phyloP scores from a whole-genome alignment of 2,329 filamentous ascomycete species.

The Aciculosporium take region DNA sequence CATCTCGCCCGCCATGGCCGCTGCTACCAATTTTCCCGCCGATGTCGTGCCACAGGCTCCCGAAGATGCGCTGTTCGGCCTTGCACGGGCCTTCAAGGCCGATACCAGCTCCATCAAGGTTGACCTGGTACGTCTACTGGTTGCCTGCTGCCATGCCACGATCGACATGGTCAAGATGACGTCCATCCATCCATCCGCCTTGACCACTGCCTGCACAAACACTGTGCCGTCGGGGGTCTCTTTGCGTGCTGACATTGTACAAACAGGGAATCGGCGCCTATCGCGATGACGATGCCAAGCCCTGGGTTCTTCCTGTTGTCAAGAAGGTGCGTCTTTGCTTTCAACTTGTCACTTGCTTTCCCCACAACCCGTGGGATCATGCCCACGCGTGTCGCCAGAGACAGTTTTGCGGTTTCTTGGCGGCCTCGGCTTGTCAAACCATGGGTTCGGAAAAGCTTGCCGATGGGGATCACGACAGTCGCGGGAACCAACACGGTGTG shows the following conservation, averaged over 20 bases:
- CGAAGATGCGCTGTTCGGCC: slow-evolving; percentile 86
- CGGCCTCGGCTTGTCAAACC: not conserved
- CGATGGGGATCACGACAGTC: not conserved
- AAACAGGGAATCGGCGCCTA: slow-evolving; percentile 71
- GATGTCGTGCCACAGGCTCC: slow-evolving; percentile 76
- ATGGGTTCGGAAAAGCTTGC: not conserved
- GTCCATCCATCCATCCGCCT: not conserved
- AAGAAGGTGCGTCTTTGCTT: slow-evolving; percentile 55
- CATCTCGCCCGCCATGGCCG: slow-evolving; percentile 45
- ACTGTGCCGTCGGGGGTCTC: not conserved
- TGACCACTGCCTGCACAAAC: not conserved
- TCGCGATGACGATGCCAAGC: slow-evolving; percentile 87
- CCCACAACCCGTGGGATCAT: not conserved
- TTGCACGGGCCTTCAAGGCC: slow-evolving; percentile 76
- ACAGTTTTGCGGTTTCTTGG: not conserved
- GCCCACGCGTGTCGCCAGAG: not conserved
- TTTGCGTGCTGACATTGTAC: not conserved
- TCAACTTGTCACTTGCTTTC: not conserved
- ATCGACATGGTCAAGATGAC: too few species aligned
- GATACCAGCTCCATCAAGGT: slow-evolving; percentile 72
- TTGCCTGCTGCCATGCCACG: not conserved
- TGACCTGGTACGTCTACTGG: slow-evolving; percentile 54
- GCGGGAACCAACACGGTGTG: not conserved
- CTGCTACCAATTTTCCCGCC: slow-evolving; percentile 54
- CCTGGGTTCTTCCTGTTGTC: slow-evolving; percentile 91